These are phyloP conservation scores for Cystobasidiaceae sp. DNA, from an alignment of 1,284 basidiomycete genomes.

Conservation along the genomic window DNA sequence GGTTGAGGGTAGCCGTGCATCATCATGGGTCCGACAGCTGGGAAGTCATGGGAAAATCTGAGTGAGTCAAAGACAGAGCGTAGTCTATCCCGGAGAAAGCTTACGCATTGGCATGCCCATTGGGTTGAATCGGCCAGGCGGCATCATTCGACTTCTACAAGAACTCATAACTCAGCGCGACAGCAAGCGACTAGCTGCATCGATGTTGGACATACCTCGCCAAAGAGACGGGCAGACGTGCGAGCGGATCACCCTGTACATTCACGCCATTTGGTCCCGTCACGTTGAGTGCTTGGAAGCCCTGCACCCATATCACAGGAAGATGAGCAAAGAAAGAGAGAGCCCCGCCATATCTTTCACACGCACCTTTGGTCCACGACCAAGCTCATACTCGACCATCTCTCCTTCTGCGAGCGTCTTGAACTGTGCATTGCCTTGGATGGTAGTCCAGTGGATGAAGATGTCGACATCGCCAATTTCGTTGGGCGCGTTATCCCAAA, in stretches of 20 bases:
- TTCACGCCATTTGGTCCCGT: slow-evolving; percentile 18
- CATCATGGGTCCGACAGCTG: slow-evolving; percentile 18
- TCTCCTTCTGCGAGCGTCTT: slow-evolving; percentile 28
- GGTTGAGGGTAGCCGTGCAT: slow-evolving; percentile 8
- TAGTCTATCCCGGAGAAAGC: not conserved
- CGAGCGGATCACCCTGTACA: slow-evolving; percentile 27
- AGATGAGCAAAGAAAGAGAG: not conserved
- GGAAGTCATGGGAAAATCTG: not conserved
- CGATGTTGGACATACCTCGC: slow-evolving; percentile 19
- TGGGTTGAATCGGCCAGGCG: slow-evolving; percentile 20
- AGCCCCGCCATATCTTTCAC: too few species aligned
- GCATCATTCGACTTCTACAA: slow-evolving; percentile 13
- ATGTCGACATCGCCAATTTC: slow-evolving; percentile 32
- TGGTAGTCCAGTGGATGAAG: slow-evolving; percentile 29
- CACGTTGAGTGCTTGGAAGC: slow-evolving; percentile 28
- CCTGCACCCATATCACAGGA: not conserved
- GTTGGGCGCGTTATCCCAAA: slow-evolving; percentile 25
- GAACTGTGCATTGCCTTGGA: slow-evolving; percentile 28
- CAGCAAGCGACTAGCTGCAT: not conserved
- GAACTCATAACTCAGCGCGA: not conserved
- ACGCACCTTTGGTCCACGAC: slow-evolving; percentile 23
- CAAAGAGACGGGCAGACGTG: slow-evolving; percentile 17
- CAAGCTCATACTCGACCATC: slow-evolving; percentile 30
- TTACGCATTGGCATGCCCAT: slow-evolving; percentile 30
- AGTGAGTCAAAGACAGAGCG: not conserved